Evolutionary conservation across 495 filamentous ascomycete species (phyloP).

Genomic region (Trichocladium uniseriatum): DNA sequence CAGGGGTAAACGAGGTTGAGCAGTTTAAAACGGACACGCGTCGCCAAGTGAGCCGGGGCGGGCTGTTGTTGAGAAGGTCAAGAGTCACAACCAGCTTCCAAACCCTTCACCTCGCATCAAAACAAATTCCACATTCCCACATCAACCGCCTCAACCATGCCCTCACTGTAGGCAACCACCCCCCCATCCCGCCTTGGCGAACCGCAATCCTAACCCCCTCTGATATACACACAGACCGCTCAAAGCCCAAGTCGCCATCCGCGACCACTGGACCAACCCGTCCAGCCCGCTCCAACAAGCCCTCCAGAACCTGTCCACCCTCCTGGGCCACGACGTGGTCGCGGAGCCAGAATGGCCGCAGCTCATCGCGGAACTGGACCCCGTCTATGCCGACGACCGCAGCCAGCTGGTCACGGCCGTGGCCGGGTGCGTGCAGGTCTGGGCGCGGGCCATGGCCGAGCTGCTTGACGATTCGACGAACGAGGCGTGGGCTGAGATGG

Average conservation of each 20-base stretch:
- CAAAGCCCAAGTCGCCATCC: conserved; percentile 27
- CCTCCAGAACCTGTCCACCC: conserved; percentile 13
- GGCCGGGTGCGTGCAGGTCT: conserved; percentile 19
- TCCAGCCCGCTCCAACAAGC: conserved; percentile 19
- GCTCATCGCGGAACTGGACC: conserved; percentile 21
- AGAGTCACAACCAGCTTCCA: not conserved
- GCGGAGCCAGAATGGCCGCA: conserved; percentile 29
- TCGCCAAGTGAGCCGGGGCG: too few relatives aligned
- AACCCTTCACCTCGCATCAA: not conserved
- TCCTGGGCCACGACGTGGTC: conserved; percentile 25
- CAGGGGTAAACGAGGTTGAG: not conserved
- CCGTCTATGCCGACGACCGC: conserved; percentile 29
- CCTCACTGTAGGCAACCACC: conserved; percentile 13
- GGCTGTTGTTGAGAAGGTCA: not conserved
- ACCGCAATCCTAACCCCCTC: not conserved
- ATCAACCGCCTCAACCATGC: conserved; percentile 6
- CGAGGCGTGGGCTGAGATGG: conserved; percentile 23
- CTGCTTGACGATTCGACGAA: conserved; percentile 27
- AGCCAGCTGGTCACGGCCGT: conserved; percentile 20
- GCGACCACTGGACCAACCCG: conserved; percentile 27
- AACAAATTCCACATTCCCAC: not conserved
- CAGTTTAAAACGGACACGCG: too few relatives aligned
- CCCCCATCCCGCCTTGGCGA: not conserved
- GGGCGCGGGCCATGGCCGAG: conserved; percentile 20
- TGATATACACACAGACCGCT: conserved; percentile 23